These are phyloP conservation scores for Saururus chinensis DNA, from an alignment of 164 flowering plant genomes.

Conservation along the genomic window DNA sequence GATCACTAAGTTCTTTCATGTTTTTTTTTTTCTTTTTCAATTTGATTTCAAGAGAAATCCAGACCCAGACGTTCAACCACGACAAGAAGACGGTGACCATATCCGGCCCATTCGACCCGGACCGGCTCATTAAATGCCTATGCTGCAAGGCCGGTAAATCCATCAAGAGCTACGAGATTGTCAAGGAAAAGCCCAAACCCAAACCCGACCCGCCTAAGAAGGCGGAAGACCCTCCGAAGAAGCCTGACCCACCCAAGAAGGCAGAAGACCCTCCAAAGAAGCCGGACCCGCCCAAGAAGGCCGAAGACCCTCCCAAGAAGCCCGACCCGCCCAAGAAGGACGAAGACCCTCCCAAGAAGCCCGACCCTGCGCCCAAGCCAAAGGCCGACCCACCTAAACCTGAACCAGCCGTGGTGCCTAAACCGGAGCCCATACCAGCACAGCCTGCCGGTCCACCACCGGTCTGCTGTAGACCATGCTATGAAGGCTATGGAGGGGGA, in stretches of 20 bases:
- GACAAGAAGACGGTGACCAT: conserved; percentile 9
- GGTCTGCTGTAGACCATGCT: conserved; percentile 2
- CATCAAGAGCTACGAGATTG: conserved; percentile 4
- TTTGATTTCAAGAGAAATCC: conserved; percentile 8
- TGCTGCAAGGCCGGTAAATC: conserved; percentile 9
- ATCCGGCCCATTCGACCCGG: conserved; percentile 12
- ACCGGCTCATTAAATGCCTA: conserved; percentile 5
- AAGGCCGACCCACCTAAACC: too few relatives aligned
- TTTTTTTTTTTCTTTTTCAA: too few relatives aligned
- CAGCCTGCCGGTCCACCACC: neutral
- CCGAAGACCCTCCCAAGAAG: conserved; percentile 1
- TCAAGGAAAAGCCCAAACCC: neutral
- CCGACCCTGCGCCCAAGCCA: too few relatives aligned
- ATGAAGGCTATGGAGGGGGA: neutral
- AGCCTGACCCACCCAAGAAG: neutral
- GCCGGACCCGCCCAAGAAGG: neutral
- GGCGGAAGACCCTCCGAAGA: neutral
- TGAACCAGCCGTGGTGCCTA: too few relatives aligned
- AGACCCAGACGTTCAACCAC: conserved; percentile 4
- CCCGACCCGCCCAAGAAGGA: too few relatives aligned
- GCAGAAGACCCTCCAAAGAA: neutral
- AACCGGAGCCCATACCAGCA: neutral
- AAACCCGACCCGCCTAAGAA: conserved; percentile 1
- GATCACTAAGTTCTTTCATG: neutral
- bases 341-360: too few relatives aligned